Evolutionary conservation across 352 stramenopile genomes (phyloP).

Genomic region (Phytophthora sojae): DNA sequence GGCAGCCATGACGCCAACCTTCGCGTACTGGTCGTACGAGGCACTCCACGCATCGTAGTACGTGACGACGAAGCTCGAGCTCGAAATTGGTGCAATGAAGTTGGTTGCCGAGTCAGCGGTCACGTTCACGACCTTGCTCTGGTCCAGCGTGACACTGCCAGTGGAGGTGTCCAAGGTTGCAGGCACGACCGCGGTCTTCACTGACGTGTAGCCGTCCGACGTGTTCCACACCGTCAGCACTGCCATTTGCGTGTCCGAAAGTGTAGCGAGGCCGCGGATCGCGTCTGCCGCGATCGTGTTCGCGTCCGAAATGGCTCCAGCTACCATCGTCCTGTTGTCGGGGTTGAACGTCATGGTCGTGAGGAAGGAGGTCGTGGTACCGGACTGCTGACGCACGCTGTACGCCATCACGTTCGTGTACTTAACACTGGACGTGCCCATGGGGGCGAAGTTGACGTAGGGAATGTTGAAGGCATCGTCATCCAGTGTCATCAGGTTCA

Average conservation of each 20-base stretch:
- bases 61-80: slow-evolving; percentile 48
- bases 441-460: slow-evolving; percentile 63
- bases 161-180: slow-evolving; percentile 33
- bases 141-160: slow-evolving; percentile 22
- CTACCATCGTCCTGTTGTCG: slow-evolving; percentile 43
- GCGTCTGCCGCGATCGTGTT: slow-evolving; percentile 38
- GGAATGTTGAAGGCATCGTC: slow-evolving; percentile 11
- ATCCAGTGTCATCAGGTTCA: slow-evolving; percentile 45
- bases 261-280: slow-evolving; percentile 63
- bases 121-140: slow-evolving; percentile 32
- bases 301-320: slow-evolving; percentile 10
- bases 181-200: slow-evolving; percentile 27
- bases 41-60: slow-evolving; percentile 56
- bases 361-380: slow-evolving; percentile 47
- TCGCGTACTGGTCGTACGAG: slow-evolving; percentile 46
- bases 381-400: slow-evolving; percentile 18
- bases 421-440: slow-evolving; percentile 41
- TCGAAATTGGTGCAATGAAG: slow-evolving; percentile 45
- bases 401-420: slow-evolving; percentile 71
- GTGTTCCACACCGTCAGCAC: slow-evolving; percentile 28
- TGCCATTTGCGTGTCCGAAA: slow-evolving; percentile 61
- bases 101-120: slow-evolving; percentile 44
- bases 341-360: slow-evolving; percentile 52
- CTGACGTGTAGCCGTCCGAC: neutral
- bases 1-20: slow-evolving; percentile 43